Base-by-base conservation (phyloP, 768 basidiomycete genomes). In the Pulveroboletus sp. region DNA sequence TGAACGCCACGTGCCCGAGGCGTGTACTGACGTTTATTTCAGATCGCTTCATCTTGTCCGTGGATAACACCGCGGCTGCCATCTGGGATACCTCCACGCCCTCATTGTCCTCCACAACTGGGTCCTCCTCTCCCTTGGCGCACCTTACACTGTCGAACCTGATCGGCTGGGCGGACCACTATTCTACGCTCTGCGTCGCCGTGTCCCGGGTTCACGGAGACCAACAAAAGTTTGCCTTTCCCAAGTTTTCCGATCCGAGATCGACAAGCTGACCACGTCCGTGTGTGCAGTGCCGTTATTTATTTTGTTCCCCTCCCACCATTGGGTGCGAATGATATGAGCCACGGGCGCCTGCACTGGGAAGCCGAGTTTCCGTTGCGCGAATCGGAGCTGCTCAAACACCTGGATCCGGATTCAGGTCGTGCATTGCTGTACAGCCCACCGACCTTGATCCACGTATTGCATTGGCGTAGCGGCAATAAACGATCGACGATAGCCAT, bases 381-480 rank as follows among this genome's bases (percentile, higher is more conserved):
- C 2, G 35, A 38, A 17, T 23, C 32, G 16, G 54, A 71, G 43
- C 37, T 61, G 2, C 58, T 75, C n/a, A 64, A 67, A 47, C 60
- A 68, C 26, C 63, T 80, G 32, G 66, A 74, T 8, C 64, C 70
- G 0, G 19, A 29, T 9, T 53, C 59, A 6, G 52, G 66, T n/a
- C 61, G 71, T 22, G 55, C 71, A 24, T 64, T 69, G 5, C 60
- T 72, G 6, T 31, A 45, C 40, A 65, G 67, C 0, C 63, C 55
- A 17, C 57, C 66, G 6, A 59, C 60, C 17, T 49, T 52, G 5
- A 57, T 79, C 20, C 66, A 71, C 32, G 38, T 79, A 29, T 17
- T 76, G n/a, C 63, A 72, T 35, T 77, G 75, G 73, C 54, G 59
- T 4, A 58, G 66, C 1, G 56, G 47, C 3, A 50, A 58, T 12